phyloP scores from a whole-genome alignment of 306 rosid genomes.

The Pachyrhizus erosus region DNA sequence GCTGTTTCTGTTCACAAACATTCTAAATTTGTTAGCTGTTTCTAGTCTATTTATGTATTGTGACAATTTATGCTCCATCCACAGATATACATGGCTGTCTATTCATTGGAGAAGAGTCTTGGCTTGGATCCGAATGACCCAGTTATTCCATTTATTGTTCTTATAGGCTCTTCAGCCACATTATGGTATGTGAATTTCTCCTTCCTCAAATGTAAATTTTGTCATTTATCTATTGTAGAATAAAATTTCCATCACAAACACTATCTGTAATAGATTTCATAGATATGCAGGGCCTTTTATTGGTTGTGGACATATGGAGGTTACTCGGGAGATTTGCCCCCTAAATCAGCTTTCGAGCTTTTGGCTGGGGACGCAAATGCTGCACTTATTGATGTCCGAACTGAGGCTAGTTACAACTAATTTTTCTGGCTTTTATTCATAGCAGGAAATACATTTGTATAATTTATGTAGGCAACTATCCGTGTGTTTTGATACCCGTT shows the following conservation, averaged over 20 bases:
- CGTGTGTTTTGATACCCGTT: constrained; percentile 36
- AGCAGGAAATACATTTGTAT: constrained; percentile 26
- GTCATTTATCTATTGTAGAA: constrained; percentile 34
- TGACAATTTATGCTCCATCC: constrained; percentile 33
- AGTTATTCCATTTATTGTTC: constrained; percentile 72
- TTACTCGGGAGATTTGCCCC: constrained; percentile 89
- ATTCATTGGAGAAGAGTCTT: constrained; percentile 78
- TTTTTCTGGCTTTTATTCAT: constrained; percentile 48
- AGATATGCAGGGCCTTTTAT: constrained; percentile 89
- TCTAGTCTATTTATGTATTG: neutral
- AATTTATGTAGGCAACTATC: constrained; percentile 16
- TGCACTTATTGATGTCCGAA: constrained; percentile 82
- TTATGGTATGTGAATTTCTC: constrained; percentile 74
- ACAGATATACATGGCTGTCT: constrained; percentile 67
- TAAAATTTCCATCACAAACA: constrained; percentile 44
- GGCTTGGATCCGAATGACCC: constrained; percentile 97
- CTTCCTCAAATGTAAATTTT: constrained; percentile 40
- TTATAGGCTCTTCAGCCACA: constrained; percentile 79
- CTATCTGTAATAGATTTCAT: constrained; percentile 70
- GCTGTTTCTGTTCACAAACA: constrained; percentile 25
- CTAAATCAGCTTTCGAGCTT: constrained; percentile 74
- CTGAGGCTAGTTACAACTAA: constrained; percentile 75
- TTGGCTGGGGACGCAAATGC: constrained; percentile 72
- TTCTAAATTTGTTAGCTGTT: constrained; percentile 16
- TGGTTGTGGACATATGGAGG: constrained; percentile 82